Evolutionary conservation across 768 basidiomycete genomes (phyloP), one percentile per base, ranked within the genome.

Genomic region (Melanogaster broomeanus): DNA sequence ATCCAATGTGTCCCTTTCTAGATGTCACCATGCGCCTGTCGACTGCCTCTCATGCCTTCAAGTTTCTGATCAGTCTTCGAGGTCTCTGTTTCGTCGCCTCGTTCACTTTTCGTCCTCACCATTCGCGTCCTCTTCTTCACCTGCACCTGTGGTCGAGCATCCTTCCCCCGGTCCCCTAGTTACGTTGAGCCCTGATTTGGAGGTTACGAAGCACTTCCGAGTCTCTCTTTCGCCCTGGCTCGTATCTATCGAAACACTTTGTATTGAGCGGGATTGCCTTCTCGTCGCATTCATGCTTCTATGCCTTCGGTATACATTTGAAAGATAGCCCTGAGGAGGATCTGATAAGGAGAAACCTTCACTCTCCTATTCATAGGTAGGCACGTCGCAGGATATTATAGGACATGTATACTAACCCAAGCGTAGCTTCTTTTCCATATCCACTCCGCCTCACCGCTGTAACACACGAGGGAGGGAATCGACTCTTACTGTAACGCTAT

Each of bases 41-140:
- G n/a, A n/a, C n/a, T n/a, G n/a, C n/a, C 31, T 13, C 15, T 5
- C 31, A 12, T 31, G 12, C 6, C 12, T 31, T 31, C 12, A 11
- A 5, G 31, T 12, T 11, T 11, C 30, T 12, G 30, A 30, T 30
- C 43, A 24, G n/a, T 21, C 4, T 10, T 28, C 60, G 88, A 82
- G n/a, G n/a, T n/a, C 68, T 89, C 46, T 87, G 88, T 4, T 74
- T 91, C 18, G 66, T 87, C 19, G 85, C 84, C 0, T 75, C 88
- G 0, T 85, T 88, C 3, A 92, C 90, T 2, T 53, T 41, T 47
- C 59, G 39, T 63, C 49, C 11, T 37, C 30, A 42, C n/a, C n/a
- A n/a, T n/a, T n/a, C n/a, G n/a, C n/a, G n/a, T n/a, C n/a, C n/a
- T n/a, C n/a, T n/a, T n/a, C n/a, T n/a, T 48, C 55, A 45, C 46